Percentiles rank a stretch among this genome's conserved stretches.
Evolutionary conservation across 2,329 filamentous ascomycete genomes (phyloP).

Genomic region (Parascedosporium putredinis): DNA sequence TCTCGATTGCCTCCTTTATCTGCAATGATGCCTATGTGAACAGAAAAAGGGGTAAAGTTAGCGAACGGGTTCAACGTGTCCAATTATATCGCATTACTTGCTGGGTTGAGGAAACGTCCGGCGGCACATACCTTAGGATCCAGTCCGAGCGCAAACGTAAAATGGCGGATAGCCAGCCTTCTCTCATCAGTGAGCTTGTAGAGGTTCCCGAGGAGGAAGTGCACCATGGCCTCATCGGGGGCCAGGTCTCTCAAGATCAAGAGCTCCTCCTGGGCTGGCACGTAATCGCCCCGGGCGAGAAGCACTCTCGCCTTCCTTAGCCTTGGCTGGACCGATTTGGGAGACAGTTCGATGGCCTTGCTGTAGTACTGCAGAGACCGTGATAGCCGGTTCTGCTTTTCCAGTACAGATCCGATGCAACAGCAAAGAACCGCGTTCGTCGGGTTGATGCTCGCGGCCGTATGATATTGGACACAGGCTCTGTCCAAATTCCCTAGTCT

Average conservation of each 20-base stretch:
- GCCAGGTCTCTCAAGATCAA: conserved; percentile 83
- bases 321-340: conserved; percentile 68
- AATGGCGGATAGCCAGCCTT: conserved; percentile 78
- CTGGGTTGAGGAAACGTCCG: too few species aligned
- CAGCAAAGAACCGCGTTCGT: conserved; percentile 88
- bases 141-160: conserved; percentile 87
- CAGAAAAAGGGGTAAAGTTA: too few species aligned
- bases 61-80: too few species aligned
- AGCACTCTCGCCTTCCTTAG: conserved; percentile 89
- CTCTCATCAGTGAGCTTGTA: conserved; percentile 65
- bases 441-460: conserved; percentile 81
- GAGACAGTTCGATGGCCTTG: conserved; percentile 72
- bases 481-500: conserved; percentile 85
- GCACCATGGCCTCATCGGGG: conserved; percentile 90
- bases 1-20: conserved; percentile 96
- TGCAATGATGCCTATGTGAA: conserved; percentile 75
- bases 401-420: conserved; percentile 81
- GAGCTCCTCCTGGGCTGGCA: conserved; percentile 70
- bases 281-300: conserved; percentile 61
- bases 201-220: conserved; percentile 82
- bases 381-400: conserved; percentile 75
- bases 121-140: conserved; percentile 73
- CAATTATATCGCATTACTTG: too few species aligned
- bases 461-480: conserved; percentile 82
- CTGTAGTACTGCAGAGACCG: conserved; percentile 73